A percentile compares a stretch with the other conserved stretches of the same genome.
phyloP scores from a whole-genome alignment of 106 monocot genomes.

The Chionographis japonica region DNA sequence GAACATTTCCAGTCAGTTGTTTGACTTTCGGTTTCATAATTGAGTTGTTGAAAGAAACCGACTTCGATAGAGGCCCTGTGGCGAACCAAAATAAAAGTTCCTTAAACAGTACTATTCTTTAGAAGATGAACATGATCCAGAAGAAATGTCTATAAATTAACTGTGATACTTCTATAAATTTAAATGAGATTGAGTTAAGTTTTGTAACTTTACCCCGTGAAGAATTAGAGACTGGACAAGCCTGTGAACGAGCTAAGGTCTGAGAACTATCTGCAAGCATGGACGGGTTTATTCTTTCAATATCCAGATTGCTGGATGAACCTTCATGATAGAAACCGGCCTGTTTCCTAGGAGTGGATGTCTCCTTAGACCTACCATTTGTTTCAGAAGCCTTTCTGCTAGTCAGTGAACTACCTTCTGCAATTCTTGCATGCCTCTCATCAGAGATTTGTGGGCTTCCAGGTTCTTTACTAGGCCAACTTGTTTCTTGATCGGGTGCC shows the following conservation, averaged over 20 bases:
- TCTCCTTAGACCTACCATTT: background rate
- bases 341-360: constrained; percentile 15
- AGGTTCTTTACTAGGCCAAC: constrained; percentile 3
- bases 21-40: constrained; percentile 60
- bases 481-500: background rate
- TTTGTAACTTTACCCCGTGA: constrained; percentile 30
- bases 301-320: constrained; percentile 33
- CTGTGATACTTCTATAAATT: background rate
- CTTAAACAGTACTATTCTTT: background rate
- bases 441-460: constrained; percentile 12
- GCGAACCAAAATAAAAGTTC: background rate
- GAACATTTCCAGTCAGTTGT: constrained; percentile 35
- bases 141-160: background rate
- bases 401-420: constrained; percentile 14
- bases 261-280: constrained; percentile 12
- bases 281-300: constrained; percentile 21
- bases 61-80: constrained; percentile 50
- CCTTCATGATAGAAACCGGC: constrained; percentile 20
- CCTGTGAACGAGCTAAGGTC: constrained; percentile 13
- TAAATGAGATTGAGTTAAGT: background rate
- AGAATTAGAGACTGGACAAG: constrained; percentile 12
- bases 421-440: constrained; percentile 9
- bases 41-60: constrained; percentile 49
- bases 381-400: constrained; percentile 23
- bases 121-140: background rate